Base-by-base conservation (phyloP, 495 filamentous ascomycete genomes). In the Amphirosellinia nigrospora region DNA sequence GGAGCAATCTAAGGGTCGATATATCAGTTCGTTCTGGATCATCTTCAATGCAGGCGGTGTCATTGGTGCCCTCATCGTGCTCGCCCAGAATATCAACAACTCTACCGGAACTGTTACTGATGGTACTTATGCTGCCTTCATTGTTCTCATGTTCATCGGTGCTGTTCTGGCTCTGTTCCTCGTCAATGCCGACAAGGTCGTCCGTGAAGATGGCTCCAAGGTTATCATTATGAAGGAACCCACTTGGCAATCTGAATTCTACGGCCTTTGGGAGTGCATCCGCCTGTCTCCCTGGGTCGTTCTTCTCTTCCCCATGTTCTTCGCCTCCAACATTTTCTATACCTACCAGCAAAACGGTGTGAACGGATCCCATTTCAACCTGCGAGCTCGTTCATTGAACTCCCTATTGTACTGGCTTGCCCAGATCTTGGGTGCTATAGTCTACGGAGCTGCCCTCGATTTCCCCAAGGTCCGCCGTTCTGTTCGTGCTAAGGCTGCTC, bases 41-140 rank as follows among this genome's bases (percentile, higher is more conserved):
- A 97, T 98, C 73, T 98, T 97, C 86, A 98, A 98, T 79, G 78
- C 94, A 39, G 94, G 95, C 70, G 94, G 89, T 74, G 94, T 97
- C 66, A 93, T 97, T 83, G 95, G 95, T 36, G 89, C 90, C 69
- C 84, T 97, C 82, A 89, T 96, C 63, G 92, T 92, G 19, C 90
- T 97, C 32, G 93, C 88, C 23, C 89, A 94, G 77, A 95, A 94
- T 79, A 86, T 94, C 75, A 83, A 94, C 79, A 80, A 82, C 58
- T 85, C 74, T 5, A 83, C 85, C 66, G 86, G 82, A 50, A 81
- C 83, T 21, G 92, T 96, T 69, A 91, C 84, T 46, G 90, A 94
- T 78, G 94, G 94, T 59, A 98, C 94, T 58, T 98, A 97, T 74
- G 86, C 94, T 66, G 95, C 90, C 58, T 97, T 98, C 85, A 87